Evolutionary conservation across 495 filamentous ascomycete species (phyloP), one percentile per base, ranked within the genome.

Genomic region (Neurospora pannonica): DNA sequence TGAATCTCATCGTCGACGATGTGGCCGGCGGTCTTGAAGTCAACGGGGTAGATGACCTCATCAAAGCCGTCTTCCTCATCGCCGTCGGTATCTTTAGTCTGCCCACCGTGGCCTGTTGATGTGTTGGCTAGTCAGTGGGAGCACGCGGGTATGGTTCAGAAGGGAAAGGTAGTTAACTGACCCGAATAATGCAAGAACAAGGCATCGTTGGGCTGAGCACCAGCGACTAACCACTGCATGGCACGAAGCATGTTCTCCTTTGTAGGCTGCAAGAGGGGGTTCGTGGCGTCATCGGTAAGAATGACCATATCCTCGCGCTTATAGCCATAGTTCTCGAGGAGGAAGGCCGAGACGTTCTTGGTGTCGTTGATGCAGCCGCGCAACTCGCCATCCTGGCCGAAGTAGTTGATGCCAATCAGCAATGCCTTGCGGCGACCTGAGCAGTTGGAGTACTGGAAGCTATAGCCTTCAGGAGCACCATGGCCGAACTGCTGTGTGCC

Each of bases 1-100:
- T 98, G 96, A 89, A 99, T 94, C 79, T 98, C 92, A 80, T 99
- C 96, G 79, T 99, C 96, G 67, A 97, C 93, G 78, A 99, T 98
- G 82, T 98, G 95, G 28, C 95, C 94, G 34, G 89, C 90, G n/a
- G 84, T 82, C 73, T 93, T 86, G 86, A 94, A 98, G 83, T 99
- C 96, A 24, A 97, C 93, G 0, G 96, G 96, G 83, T 98, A 99
- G 80, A 99, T 97, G 70, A 97, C 94, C 83, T 99, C 96, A 78
- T 99, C 96, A 75, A 91, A 93, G 76, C 95, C 95, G 78, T 97
- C 94, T 15, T 96, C 94, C 82, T 97, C 94, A 77, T 97, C 94
- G 34, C 94, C 86, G 72, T 85, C 82, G 34, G 74, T 8, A 72
- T 87, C 86, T 71, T 79, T 60, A 13, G 85, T 82, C 75, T 87